Base-by-base conservation (phyloP, 176 grass and related monocot genomes). In the Eremochloa ophiuroides region DNA sequence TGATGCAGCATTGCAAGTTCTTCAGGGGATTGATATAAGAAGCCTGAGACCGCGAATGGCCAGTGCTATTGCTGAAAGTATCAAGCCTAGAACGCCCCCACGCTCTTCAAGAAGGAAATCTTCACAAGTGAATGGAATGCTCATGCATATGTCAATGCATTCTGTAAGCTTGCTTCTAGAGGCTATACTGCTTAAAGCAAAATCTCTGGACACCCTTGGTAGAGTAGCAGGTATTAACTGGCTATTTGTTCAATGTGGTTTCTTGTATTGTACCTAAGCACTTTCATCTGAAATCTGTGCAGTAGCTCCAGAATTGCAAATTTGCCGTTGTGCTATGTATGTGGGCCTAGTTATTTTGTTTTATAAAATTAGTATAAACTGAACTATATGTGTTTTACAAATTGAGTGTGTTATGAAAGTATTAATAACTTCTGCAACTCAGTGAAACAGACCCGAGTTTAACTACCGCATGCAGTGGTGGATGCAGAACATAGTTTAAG, bases 1-100 rank as follows among this genome's bases (percentile, higher is more conserved):
- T 80, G 91, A 95, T 87, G 97, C 97, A 73, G 90, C 97, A 75
- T 84, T 99, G 63, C 97, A 99, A 83, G 97, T 99, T 75, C 90
- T 99, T 80, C 88, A 96, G 69, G 97, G 93, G 66, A 99, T 99
- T 48, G 97, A 99, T 87, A 81, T 95, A 75, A 84, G 25, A 77
- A 87, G 66, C 67, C 71, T 99, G 82, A 87, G 74, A 83, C 91
- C 93, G 9, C 88, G 85, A 81, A 91, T 99, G 85, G 83, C 78
- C 59, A 87, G n/a, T 84, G 87, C 89, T 67, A 91, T 99, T 71
- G 62, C 87, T 84, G 87, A 90, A 72, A 95, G 93, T 78, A 55
- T 80, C 76, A 93, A 86, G 63, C 88, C 84, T 77, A 93, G 77
- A 86, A 82, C 72, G 25, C 68, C 71, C 62, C 88, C 88, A 68